phyloP scores from a whole-genome alignment of 345 rosid genomes.

The Raphanus sativus region DNA sequence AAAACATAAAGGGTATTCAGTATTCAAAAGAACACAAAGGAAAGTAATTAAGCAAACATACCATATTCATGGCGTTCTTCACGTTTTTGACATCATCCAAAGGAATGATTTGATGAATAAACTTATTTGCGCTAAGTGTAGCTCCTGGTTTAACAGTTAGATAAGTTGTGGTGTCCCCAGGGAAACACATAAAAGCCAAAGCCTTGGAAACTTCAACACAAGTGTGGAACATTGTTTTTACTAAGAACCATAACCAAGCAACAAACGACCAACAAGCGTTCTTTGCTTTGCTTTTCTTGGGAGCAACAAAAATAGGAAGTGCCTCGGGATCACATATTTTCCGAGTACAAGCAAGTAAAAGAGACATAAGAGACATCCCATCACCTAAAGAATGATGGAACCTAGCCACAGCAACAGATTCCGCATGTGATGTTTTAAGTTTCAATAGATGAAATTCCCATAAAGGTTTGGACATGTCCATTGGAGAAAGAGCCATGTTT shows the following conservation, averaged over 20 bases:
- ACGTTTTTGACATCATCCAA: constrained; percentile 58
- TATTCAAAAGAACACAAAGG: background rate
- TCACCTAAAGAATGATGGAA: background rate
- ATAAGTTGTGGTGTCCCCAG: background rate
- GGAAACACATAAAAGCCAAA: background rate
- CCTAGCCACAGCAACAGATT: background rate
- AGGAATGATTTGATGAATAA: constrained; percentile 43
- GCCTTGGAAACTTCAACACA: background rate
- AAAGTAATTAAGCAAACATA: background rate
- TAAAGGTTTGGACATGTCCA: background rate
- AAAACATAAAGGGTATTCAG: background rate
- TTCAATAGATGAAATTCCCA: background rate
- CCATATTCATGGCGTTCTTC: constrained; percentile 23
- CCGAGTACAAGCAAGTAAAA: background rate
- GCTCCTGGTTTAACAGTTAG: background rate
- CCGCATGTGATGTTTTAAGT: background rate
- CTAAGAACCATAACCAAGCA: background rate
- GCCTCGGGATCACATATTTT: background rate
- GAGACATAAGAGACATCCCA: background rate
- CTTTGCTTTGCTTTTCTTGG: background rate
- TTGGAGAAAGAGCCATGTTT: background rate
- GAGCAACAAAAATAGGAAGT: background rate
- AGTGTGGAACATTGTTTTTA: background rate
- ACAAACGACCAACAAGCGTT: background rate
- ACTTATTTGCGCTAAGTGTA: constrained; percentile 19